Conservation (phyloP, 306 rosid species). For the Senna tora region DNA sequence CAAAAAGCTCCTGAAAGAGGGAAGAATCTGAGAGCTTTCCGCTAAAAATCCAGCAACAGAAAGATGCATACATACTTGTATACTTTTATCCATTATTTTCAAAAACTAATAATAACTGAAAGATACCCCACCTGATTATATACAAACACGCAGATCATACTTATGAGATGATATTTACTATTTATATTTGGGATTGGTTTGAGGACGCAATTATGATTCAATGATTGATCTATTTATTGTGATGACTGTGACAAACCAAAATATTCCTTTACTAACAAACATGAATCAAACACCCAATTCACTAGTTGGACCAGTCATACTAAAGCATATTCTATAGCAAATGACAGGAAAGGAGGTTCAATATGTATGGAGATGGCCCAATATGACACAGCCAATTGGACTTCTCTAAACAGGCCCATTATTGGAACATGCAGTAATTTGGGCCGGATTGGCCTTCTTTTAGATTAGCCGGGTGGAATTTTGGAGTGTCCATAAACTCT, state of each 20-base stretch:
- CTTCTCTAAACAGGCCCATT: too few species aligned
- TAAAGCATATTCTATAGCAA: too few species aligned
- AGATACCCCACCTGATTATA: neutral
- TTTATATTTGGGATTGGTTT: neutral
- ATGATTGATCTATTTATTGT: constrained; percentile 2
- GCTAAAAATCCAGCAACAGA: neutral
- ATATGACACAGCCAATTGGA: too few species aligned
- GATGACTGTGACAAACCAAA: too few species aligned
- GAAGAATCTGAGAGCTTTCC: constrained; percentile 24
- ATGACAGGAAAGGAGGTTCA: too few species aligned
- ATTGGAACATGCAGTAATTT: too few species aligned
- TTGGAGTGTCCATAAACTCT: too few species aligned
- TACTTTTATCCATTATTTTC: neutral
- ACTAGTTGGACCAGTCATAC: too few species aligned
- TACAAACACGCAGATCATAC: neutral
- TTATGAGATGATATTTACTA: neutral
- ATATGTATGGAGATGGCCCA: too few species aligned
- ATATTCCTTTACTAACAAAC: too few species aligned
- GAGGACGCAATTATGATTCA: constrained; percentile 9
- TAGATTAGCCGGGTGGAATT: neutral
- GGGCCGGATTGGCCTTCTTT: too few species aligned
- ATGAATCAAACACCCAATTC: too few species aligned
- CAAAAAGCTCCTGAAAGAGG: constrained; percentile 8
- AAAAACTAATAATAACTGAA: neutral
- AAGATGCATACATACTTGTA: neutral